Base-by-base conservation (phyloP, 2,329 filamentous ascomycete species). In the Fusarium devonianum region DNA sequence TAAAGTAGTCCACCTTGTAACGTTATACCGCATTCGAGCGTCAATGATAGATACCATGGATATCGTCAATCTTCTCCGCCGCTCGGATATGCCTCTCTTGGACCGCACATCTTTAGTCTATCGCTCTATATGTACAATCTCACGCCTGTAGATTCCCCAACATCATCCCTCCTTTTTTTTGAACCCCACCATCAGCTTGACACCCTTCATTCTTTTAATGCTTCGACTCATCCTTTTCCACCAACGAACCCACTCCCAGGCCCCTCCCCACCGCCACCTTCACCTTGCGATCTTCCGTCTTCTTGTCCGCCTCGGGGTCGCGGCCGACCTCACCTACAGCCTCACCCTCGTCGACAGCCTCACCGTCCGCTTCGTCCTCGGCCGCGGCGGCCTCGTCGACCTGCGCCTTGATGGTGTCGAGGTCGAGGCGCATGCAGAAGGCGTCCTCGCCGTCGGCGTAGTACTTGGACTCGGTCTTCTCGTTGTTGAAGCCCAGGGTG, bases 391-490 rank as follows among this genome's bases (percentile, higher is more conserved):
- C 61, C 22, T 66, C 75, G 16, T 79, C 70, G 42, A 77, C 66
- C 67, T 76, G 74, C 49, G 77, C 75, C 54, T 77, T 72, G 69
- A 89, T 79, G 60, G 80, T 77, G 50, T 82, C 76, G 32, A 99
- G 81, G 67, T 97, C 88, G 71, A 96, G 89, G 56, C 86, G 87
- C 94, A 99, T 99, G 69, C 86, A 89, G 70, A 86, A 96, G 26
- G 94, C 94, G 76, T 99, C 91, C 77, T 99, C 94, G 52, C 93
- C 93, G 72, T 99, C 94, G 49, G 94, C 94, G 71, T 99, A 99
- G 82, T 96, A 96, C 75, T 92, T 94, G 37, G 82, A 71, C 75
- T 96, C 91, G 9, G 88, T 85, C 78, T 92, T 94, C 60, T 94
- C 90, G 62, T 90, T 89, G 69, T 86, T 83, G 80, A 97, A 97